Conservation (phyloP, 2,329 filamentous ascomycete genomes). For the Fusarium illudens region DNA sequence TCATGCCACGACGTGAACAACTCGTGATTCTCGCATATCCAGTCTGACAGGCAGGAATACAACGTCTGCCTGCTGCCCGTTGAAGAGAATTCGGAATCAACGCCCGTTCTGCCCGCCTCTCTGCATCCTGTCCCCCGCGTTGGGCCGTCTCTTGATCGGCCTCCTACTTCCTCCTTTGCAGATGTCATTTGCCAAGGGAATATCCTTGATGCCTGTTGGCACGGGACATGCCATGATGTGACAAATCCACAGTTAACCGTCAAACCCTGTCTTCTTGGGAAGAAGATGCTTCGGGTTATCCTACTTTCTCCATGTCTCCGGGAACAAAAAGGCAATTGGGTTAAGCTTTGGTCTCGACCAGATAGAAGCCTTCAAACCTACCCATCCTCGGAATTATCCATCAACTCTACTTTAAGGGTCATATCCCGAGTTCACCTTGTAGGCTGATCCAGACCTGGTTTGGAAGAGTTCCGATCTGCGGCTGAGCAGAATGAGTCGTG, state of each 20-base stretch:
- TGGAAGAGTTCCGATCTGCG: not conserved
- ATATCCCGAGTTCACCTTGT: not conserved
- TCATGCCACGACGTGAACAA: conserved; percentile 1
- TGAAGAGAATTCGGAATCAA: not conserved
- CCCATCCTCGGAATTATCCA: not conserved
- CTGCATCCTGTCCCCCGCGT: not conserved
- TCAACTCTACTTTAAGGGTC: not conserved
- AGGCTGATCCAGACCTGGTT: not conserved
- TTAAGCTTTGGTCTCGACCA: not conserved
- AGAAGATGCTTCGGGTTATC: not conserved
- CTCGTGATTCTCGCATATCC: conserved; percentile 6
- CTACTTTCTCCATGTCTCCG: not conserved
- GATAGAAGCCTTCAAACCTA: not conserved
- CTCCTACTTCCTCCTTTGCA: not conserved
- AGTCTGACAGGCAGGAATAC: not conserved
- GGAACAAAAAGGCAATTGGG: not conserved
- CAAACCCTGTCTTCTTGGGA: not conserved
- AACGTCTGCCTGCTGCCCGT: not conserved
- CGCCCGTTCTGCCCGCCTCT: not conserved
- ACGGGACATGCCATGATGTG: not conserved
- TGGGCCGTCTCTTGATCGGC: not conserved
- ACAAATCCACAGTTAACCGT: not conserved
- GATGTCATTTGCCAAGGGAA: not conserved
- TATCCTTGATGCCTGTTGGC: not conserved
- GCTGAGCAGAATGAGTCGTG: not conserved